Conservation (phyloP, 768 basidiomycete genomes). For the Phylloporus scabripes region DNA sequence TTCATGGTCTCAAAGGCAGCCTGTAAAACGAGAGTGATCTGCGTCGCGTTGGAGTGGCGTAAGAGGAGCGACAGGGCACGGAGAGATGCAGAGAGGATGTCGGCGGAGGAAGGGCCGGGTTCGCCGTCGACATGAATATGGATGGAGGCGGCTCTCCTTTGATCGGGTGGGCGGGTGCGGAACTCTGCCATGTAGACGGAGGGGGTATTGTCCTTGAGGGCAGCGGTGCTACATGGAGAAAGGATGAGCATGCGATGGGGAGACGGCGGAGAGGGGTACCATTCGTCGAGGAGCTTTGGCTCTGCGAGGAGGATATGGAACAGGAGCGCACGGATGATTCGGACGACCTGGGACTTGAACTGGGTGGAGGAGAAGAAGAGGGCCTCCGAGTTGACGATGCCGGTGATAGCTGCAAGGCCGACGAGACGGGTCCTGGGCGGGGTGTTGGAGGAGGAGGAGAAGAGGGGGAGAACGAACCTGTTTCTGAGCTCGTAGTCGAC, state of each 20-base stretch:
- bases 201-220: conserved; percentile 61
- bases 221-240: conserved; percentile 41
- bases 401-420: conserved; percentile 77
- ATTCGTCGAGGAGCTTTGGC: conserved; percentile 53
- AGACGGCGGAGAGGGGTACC: conserved; percentile 40
- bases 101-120: conserved; percentile 66
- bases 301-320: conserved; percentile 61
- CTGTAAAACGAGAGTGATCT: conserved; percentile 68
- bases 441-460: neutral
- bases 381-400: conserved; percentile 79
- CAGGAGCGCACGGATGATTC: conserved; percentile 68
- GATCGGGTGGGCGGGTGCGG: conserved; percentile 67
- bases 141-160: conserved; percentile 84
- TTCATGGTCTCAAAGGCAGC: conserved; percentile 69
- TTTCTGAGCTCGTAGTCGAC: conserved; percentile 69
- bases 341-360: conserved; percentile 65
- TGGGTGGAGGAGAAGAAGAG: conserved; percentile 67
- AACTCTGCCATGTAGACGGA: conserved; percentile 85
- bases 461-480: conserved; percentile 41
- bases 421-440: conserved; percentile 68
- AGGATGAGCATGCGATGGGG: neutral
- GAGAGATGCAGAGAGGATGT: conserved; percentile 71
- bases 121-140: conserved; percentile 88
- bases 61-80: conserved; percentile 67
- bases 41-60: conserved; percentile 68